Evolutionary conservation across 78 protist genomes (phyloP).

Genomic region (Chrysochromulina parva): DNA sequence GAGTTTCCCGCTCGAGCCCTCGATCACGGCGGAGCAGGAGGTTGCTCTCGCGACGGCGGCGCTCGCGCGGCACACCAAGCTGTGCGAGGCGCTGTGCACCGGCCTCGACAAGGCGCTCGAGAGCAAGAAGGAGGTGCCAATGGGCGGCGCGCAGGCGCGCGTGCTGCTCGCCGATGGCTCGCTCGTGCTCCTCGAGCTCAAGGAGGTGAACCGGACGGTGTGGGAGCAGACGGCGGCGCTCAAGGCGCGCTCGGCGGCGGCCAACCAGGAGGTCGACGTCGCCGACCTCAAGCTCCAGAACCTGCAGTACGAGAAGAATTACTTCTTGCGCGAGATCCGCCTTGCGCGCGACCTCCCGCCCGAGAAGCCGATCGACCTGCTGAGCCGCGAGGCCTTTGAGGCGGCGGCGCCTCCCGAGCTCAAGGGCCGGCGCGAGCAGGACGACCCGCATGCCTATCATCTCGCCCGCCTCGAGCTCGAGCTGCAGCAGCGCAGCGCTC

Average conservation of each 20-base stretch:
- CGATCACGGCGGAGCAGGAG: too few species aligned
- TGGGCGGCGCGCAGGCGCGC: not conserved
- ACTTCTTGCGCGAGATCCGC: not conserved
- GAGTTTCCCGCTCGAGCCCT: too few species aligned
- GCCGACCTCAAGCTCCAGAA: slow-evolving; percentile 5
- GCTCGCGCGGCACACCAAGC: not conserved
- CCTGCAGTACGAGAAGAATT: slow-evolving; percentile 19
- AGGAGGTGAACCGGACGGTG: not conserved
- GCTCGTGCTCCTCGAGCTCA: not conserved
- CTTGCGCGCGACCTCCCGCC: not conserved
- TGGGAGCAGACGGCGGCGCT: not conserved
- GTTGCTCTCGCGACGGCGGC: not conserved
- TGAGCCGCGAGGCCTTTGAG: not conserved
- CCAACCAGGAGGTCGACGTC: not conserved
- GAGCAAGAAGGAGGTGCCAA: not conserved
- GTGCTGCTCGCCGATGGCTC: not conserved
- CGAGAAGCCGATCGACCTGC: not conserved
- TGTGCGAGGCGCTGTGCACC: not conserved
- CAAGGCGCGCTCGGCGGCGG: not conserved
- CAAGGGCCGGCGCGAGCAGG: not conserved
- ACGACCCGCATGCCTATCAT: not conserved
- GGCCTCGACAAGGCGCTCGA: not conserved
- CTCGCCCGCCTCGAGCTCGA: slow-evolving; percentile 6
- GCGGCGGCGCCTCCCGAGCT: not conserved
- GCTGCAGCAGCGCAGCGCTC: not conserved